Base-by-base conservation (phyloP, 192 early-diverging fungal species). In the Rhizophlyctis rosea region DNA sequence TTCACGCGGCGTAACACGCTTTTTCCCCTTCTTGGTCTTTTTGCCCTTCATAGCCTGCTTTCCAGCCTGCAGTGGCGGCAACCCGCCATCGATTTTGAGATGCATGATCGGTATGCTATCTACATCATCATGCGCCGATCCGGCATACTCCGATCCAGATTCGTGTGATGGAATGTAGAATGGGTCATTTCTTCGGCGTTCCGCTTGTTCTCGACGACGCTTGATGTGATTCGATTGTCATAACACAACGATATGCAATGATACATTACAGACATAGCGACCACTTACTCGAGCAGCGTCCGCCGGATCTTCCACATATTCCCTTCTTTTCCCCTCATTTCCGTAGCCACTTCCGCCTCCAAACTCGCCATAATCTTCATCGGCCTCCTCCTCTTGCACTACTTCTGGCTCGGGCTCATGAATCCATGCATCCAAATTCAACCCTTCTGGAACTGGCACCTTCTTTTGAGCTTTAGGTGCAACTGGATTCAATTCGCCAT, bases 401-500 rank as follows among this genome's bases (percentile, higher is more conserved):
- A 62, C 64, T 23, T 84, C 81, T 1, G 80, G 79, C 23, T 90
- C 77, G 14, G 88, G 85, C 2, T 86, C 85, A 59, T 84, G 79
- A 53, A 94, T 92, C 86, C 84, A 87, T 5, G 81, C 62, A 55
- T 94, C 92, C 27, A 96, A 71, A 68, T 94, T 90, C 39, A 98
- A 67, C 7, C 86, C 91, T 4, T 91, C 88, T 5, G 93, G 93
- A 2, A 96, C 71, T 18, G 92, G 90, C 0, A 98, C 93, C 66
- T 90, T 89, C 59, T 80, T 81, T 73, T 98, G 95, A 0, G 95
- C 95, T 36, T 89, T 90, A 2, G 87, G 80, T 14, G 91, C 91
- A 0, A 98, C 92, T 1, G 94, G 94, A 54, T 93, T 95, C 16
- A 98, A 78, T 44, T 93, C 95, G 52, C 88, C 91, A 7, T 71